These are phyloP conservation scores for Entonaema liquescens DNA, from an alignment of 495 filamentous ascomycete genomes.

Conservation along the genomic window DNA sequence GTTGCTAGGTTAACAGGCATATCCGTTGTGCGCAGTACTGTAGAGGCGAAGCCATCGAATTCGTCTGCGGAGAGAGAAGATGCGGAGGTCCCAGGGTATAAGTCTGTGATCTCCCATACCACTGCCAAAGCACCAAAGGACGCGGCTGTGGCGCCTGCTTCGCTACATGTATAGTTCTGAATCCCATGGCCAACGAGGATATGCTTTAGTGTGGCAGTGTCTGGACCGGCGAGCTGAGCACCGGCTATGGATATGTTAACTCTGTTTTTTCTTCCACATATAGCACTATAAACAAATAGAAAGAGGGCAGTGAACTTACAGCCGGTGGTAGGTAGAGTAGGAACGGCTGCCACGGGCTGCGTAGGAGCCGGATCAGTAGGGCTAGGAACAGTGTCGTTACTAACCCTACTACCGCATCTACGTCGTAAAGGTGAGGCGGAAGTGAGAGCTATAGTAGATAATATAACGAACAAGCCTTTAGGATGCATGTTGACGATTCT, in stretches of 20 bases:
- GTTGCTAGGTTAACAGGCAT: conserved; percentile 51
- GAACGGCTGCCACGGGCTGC: conserved; percentile 16
- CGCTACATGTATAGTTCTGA: conserved; percentile 78
- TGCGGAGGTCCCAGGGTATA: conserved; percentile 55
- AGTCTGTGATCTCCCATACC: conserved; percentile 65
- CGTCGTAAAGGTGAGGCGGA: conserved; percentile 46
- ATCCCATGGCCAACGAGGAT: conserved; percentile 75
- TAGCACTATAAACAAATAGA: not conserved
- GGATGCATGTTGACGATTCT: conserved; percentile 40
- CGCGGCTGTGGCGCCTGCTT: conserved; percentile 38
- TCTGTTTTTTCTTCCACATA: not conserved
- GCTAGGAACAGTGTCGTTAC: conserved; percentile 20
- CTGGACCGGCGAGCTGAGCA: conserved; percentile 57
- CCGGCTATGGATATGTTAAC: conserved; percentile 37
- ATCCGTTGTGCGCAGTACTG: conserved; percentile 44
- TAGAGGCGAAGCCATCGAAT: conserved; percentile 48
- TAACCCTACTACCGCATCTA: conserved; percentile 30
- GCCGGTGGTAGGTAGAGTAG: conserved; percentile 40
- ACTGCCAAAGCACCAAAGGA: conserved; percentile 71
- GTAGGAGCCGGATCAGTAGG: conserved; percentile 18
- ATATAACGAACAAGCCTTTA: conserved; percentile 33
- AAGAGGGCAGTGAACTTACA: conserved; percentile 30
- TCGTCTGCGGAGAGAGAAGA: conserved; percentile 36
- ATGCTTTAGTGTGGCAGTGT: conserved; percentile 61
- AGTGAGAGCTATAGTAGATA: conserved; percentile 44